Base-by-base conservation (phyloP, 73 alveolate species). In the Paramecium bursaria region DNA sequence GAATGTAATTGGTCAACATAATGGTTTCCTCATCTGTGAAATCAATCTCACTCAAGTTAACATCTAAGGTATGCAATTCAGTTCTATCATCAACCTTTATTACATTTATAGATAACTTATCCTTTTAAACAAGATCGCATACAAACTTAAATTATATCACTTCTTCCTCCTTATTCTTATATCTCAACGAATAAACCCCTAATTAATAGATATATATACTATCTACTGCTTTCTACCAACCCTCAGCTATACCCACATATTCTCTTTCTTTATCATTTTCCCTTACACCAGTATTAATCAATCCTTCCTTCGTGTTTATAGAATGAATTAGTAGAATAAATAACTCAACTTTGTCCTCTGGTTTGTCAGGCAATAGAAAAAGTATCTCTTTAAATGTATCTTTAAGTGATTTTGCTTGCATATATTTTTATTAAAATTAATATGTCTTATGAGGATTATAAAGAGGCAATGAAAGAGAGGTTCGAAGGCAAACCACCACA, bases 171-270 rank as follows among this genome's bases (percentile, higher is more conserved):
- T 27, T n/a, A 33, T 14, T 30, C 4, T 27, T 61, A 31, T 61
- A 61, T 15, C 80, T 27, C 7, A 61, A 44, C 14, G 80, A 61
- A 44, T 61, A 61, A 13, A 61, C 31, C 6, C 80, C 80, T 61
- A 61, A 27, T 27, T 30, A 33, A 11, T 14, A 31, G 3, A 33
- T 67, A 67, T 1, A 67, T n/a, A 67, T 67, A 67, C 82, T 57
- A 39, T 67, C 55, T 19, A 31, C 55, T 15, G 82, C 11, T 10
- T 19, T 30, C 7, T 67, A 35, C 82, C 82, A 67, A 3, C 55
- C 55, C 44, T 67, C 82, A 33, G 82, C 82, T 21, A 67, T 67
- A 0, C 82, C 82, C 21, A 67, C 82, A 53, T 57, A 67, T 14
- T 67, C 82, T 17, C 44, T 22, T 21, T 11, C 50, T 19, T 67